Percentiles rank a stretch among this genome's conserved stretches.
Conservation (phyloP, 371 early-diverging fungal genomes). For the Massospora cicadina region DNA sequence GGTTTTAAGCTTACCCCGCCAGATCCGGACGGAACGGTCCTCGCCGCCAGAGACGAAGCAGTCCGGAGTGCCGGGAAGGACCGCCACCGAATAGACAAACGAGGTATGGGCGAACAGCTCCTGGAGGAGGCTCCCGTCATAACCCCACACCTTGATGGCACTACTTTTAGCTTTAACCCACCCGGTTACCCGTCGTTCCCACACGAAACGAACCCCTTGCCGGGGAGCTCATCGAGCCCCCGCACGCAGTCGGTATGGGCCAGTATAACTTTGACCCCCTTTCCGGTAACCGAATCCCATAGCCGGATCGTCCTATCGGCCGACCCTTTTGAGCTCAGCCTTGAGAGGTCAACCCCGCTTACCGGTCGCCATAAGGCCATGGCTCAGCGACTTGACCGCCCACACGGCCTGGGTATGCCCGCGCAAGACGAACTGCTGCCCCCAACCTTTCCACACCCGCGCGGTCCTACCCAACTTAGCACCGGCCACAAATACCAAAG, state of each 20-base stretch:
- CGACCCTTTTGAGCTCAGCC: constrained; percentile 33
- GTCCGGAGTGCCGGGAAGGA: constrained; percentile 36
- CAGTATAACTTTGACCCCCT: constrained; percentile 37
- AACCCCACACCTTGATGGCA: constrained; percentile 61
- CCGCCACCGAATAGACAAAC: constrained; percentile 71
- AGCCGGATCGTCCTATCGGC: constrained; percentile 84
- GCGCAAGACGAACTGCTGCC: constrained; percentile 38
- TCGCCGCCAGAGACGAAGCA: constrained; percentile 73
- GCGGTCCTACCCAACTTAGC: constrained; percentile 35
- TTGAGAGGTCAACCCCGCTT: constrained; percentile 6
- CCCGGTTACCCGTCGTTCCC: constrained; percentile 60
- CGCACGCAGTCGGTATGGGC: constrained; percentile 91
- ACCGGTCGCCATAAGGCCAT: constrained; percentile 65
- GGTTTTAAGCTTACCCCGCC: constrained; percentile 40
- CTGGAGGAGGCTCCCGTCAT: constrained; percentile 50
- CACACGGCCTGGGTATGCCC: constrained; percentile 86
- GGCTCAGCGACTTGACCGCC: constrained; percentile 62
- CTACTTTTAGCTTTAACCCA: constrained; percentile 19
- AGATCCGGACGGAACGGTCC: constrained; percentile 76
- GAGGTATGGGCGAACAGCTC: constrained; percentile 79
- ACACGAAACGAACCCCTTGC: constrained; percentile 61
- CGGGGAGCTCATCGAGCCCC: constrained; percentile 41
- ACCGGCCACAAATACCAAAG: constrained; percentile 18
- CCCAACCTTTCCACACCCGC: constrained; percentile 69
- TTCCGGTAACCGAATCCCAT: constrained; percentile 50